These are phyloP conservation scores for Trametes sanguinea DNA, from an alignment of 768 basidiomycete genomes.

Conservation along the genomic window DNA sequence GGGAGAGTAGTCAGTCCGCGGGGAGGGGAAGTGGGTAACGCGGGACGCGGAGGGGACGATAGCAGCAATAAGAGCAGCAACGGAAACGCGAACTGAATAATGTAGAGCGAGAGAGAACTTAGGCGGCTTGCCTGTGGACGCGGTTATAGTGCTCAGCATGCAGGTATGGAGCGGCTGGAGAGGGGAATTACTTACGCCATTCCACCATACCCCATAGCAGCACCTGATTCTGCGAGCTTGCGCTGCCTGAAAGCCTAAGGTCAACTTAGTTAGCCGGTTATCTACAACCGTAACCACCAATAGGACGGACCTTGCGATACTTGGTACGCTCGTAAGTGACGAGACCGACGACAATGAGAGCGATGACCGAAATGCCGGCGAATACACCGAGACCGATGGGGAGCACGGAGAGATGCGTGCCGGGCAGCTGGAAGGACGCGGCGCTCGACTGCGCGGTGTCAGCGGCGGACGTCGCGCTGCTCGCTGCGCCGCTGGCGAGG, in stretches of 20 bases:
- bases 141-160: neutral
- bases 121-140: slow-evolving; percentile 21
- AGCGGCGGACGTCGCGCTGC: slow-evolving; percentile 32
- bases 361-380: slow-evolving; percentile 83
- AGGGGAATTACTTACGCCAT: slow-evolving; percentile 36
- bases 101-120: slow-evolving; percentile 15
- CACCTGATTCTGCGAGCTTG: slow-evolving; percentile 66
- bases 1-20: neutral
- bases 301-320: slow-evolving; percentile 70
- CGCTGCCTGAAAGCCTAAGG: slow-evolving; percentile 71
- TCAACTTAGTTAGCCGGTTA: neutral
- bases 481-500: neutral
- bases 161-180: neutral
- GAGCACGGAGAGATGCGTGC: slow-evolving; percentile 70
- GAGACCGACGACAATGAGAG: slow-evolving; percentile 76
- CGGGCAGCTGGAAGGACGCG: slow-evolving; percentile 63
- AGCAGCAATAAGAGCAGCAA: slow-evolving; percentile 9
- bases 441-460: slow-evolving; percentile 33
- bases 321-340: slow-evolving; percentile 88
- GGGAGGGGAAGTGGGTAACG: neutral
- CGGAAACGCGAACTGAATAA: slow-evolving; percentile 14
- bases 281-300: neutral
- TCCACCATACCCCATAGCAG: slow-evolving; percentile 61
- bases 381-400: slow-evolving; percentile 85
- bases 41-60: neutral